phyloP scores from a whole-genome alignment of 2,329 filamentous ascomycete species.

The Epichloe bromicola region DNA sequence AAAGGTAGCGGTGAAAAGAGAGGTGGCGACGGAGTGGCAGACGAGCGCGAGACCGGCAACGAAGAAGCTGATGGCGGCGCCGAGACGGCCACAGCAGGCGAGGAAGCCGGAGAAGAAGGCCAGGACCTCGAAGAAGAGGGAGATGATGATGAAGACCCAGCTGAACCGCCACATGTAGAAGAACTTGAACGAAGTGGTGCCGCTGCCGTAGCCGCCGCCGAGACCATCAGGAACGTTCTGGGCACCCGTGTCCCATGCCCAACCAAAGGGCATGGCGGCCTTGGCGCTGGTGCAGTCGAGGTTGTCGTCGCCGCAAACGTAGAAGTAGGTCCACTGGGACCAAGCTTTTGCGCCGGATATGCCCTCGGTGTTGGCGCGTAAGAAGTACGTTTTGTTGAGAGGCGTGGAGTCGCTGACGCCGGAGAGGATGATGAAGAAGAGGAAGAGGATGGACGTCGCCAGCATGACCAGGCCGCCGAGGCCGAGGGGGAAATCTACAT shows the following conservation, averaged over 20 bases:
- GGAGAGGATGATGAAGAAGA: conserved; percentile 47
- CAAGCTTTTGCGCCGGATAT: conserved; percentile 54
- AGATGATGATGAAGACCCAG: conserved; percentile 82
- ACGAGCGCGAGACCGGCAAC: conserved; percentile 48
- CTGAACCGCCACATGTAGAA: conserved; percentile 84
- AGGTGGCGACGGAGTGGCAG: conserved; percentile 52
- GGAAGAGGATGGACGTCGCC: conserved; percentile 36
- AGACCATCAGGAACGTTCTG: conserved; percentile 29
- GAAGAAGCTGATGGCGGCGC: conserved; percentile 51
- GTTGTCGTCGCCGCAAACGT: conserved; percentile 56
- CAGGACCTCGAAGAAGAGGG: conserved; percentile 61
- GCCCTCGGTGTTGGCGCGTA: conserved; percentile 61
- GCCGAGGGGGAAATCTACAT: conserved; percentile 27
- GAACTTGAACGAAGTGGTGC: conserved; percentile 47
- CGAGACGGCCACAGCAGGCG: conserved; percentile 58
- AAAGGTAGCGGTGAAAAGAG: conserved; percentile 63
- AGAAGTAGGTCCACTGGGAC: conserved; percentile 86
- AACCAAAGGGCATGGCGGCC: conserved; percentile 57
- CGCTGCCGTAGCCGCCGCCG: conserved; percentile 36
- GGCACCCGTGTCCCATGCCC: conserved; percentile 46
- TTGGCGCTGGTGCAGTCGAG: conserved; percentile 50
- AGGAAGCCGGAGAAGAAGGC: conserved; percentile 57
- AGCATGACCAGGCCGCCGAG: conserved; percentile 34
- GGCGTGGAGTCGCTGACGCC: conserved; percentile 37
- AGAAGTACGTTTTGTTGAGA: conserved; percentile 71